Evolutionary conservation across 129 eudicot species (phyloP), one percentile per base, ranked within the genome.

Genomic region (Chrysanthemum lavandulifolium): DNA sequence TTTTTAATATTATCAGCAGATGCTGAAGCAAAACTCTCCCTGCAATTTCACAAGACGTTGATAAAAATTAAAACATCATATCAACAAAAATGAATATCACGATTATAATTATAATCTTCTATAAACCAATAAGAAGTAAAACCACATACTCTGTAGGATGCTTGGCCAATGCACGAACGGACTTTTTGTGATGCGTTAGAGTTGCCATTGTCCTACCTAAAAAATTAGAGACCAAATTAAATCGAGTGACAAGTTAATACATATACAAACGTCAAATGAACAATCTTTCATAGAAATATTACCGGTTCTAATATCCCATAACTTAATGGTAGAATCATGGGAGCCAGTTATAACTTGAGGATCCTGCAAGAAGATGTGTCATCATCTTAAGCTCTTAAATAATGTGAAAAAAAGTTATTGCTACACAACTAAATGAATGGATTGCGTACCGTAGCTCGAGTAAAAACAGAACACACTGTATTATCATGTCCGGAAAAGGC

Each of bases 341-440:
- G 99, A 95, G 72, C 99, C 99, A 53, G 99, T 95, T 68, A 95
- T 79, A 65, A 95, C 99, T 86, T 95, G 97, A 73, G 97, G 99
- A 75, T 95, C 99, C 99, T 95, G 90, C 48, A 69, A 82, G 52
- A 25, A 33, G 53, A 31, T 65, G 40, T 29, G 18, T n/a, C n/a
- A n/a, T n/a, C n/a, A n/a, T n/a, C n/a, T n/a, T n/a, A n/a, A n/a
- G n/a, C 13, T 27, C 31, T 64, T 56, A 2, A 71, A 71, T 58
- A 14, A 23, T 66, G 10, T 6, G 74, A 16, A 71, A 33, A 27
- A 13, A 61, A 58, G 53, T 48, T 5, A 47, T 45, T 10, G 12
- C 27, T 48, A 61, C 15, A 61, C 63, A 6, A 11, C 19, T 18
- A 18, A 18, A 15, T 27, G 18, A 61, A 6, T 29, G 18, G 43